Evolutionary conservation across 202 grass and related monocot genomes (phyloP).

Genomic region (Brachypodium distachyon): DNA sequence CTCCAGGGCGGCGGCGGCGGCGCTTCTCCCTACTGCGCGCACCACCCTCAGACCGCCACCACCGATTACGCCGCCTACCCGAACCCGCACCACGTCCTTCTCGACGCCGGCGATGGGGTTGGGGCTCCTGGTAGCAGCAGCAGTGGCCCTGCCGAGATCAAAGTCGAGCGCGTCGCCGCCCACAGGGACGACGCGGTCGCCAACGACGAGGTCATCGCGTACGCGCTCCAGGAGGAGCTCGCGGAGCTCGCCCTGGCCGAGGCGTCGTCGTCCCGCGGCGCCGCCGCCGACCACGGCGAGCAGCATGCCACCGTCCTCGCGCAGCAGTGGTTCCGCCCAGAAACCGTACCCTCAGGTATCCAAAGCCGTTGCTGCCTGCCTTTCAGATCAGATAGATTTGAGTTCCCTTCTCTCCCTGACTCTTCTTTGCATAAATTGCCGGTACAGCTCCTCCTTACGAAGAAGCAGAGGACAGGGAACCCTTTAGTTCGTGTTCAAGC

Average conservation of each 20-base stretch:
- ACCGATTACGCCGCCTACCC: not conserved
- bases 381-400: not conserved
- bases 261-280: not conserved
- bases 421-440: not conserved
- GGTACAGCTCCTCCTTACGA: not conserved
- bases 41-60: not conserved
- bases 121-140: too few species aligned
- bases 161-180: not conserved
- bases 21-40: not conserved
- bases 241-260: conserved; percentile 45
- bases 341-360: not conserved
- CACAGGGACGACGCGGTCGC: conserved; percentile 23
- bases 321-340: conserved; percentile 39
- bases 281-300: not conserved
- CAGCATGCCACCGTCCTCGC: conserved; percentile 50
- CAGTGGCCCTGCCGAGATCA: not conserved
- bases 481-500: conserved; percentile 19
- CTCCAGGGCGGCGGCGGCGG: conserved; percentile 19
- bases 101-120: not conserved
- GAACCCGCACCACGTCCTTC: not conserved
- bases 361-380: not conserved
- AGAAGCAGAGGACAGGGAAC: conserved; percentile 22
- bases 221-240: conserved; percentile 67
- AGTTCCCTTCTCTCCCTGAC: not conserved
- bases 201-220: conserved; percentile 64